Evolutionary conservation across 768 basidiomycete genomes (phyloP).

Genomic region (Myochromella boudieri): DNA sequence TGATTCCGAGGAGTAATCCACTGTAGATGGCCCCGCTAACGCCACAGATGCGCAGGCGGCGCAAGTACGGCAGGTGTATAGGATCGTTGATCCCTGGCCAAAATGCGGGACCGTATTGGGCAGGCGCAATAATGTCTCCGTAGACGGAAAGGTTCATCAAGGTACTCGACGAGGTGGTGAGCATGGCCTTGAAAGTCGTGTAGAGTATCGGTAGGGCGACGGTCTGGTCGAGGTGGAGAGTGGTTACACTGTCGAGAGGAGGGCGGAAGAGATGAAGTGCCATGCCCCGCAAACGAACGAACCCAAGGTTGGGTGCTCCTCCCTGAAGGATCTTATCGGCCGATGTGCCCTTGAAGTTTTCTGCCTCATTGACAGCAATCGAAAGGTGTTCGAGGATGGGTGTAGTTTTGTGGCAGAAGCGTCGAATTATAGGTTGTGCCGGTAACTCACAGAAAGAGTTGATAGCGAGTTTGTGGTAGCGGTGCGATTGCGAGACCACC

Average conservation of each 20-base stretch:
- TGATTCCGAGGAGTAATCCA: slow-evolving; percentile 36
- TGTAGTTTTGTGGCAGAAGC: slow-evolving; percentile 26
- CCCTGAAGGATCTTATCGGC: slow-evolving; percentile 26
- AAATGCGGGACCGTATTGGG: slow-evolving; percentile 1
- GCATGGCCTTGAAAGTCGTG: slow-evolving; percentile 30
- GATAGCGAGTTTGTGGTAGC: slow-evolving; percentile 37
- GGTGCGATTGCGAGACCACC: slow-evolving; percentile 29
- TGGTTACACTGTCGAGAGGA: slow-evolving; percentile 31
- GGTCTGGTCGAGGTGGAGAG: slow-evolving; percentile 47
- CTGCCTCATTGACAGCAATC: slow-evolving; percentile 32
- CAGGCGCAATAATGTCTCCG: slow-evolving; percentile 35
- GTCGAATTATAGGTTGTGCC: slow-evolving; percentile 25
- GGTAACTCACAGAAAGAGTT: slow-evolving; percentile 24
- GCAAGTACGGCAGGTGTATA: slow-evolving; percentile 34
- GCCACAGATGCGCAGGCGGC: slow-evolving; percentile 41
- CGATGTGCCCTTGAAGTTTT: slow-evolving; percentile 16
- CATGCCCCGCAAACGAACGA: slow-evolving; percentile 44
- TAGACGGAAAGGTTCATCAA: slow-evolving; percentile 43
- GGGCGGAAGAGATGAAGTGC: slow-evolving; percentile 41
- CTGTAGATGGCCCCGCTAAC: slow-evolving; percentile 35
- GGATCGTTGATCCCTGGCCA: slow-evolving; percentile 27
- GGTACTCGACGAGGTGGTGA: slow-evolving; percentile 30
- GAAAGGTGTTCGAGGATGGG: slow-evolving; percentile 39
- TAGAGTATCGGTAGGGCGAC: slow-evolving; percentile 33
- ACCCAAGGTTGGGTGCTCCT: slow-evolving; percentile 30